Evolutionary conservation across 2,329 filamentous ascomycete genomes (phyloP).

Genomic region (Penicillium griseofulvum): DNA sequence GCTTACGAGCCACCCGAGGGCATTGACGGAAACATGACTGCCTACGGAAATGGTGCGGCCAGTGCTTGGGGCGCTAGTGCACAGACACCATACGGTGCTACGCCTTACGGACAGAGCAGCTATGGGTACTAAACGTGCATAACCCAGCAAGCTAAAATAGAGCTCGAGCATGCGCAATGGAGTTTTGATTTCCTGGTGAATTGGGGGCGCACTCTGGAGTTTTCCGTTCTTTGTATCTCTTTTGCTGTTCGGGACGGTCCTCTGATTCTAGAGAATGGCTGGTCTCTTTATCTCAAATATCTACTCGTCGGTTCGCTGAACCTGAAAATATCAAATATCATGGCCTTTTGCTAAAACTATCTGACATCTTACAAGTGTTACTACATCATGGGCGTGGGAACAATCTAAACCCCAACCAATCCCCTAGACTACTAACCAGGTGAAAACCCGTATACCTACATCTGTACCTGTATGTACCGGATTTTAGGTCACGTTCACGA

Average conservation of each 20-base stretch:
- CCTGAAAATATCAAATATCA: slow-evolving; percentile 3
- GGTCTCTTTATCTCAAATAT: neutral
- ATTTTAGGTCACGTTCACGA: too few relatives aligned
- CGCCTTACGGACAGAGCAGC: slow-evolving; percentile 56
- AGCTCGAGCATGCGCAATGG: slow-evolving; percentile 23
- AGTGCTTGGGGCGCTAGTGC: slow-evolving; percentile 65
- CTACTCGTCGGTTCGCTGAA: neutral
- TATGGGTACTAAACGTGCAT: slow-evolving; percentile 30
- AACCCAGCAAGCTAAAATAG: slow-evolving; percentile 10
- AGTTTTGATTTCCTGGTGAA: slow-evolving; percentile 19
- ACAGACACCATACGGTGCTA: slow-evolving; percentile 59
- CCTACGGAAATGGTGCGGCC: slow-evolving; percentile 49
- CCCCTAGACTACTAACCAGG: neutral
- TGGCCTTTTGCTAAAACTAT: neutral
- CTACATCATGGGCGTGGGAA: neutral
- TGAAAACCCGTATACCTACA: neutral
- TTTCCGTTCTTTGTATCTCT: slow-evolving; percentile 10
- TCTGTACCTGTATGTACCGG: too few relatives aligned
- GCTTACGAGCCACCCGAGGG: slow-evolving; percentile 48
- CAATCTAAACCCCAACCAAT: neutral
- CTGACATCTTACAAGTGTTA: neutral
- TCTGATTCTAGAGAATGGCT: neutral
- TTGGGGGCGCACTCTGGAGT: slow-evolving; percentile 10
- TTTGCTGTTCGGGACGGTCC: slow-evolving; percentile 2
- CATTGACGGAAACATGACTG: slow-evolving; percentile 43